Evolutionary conservation across 2,329 filamentous ascomycete species (phyloP).

Genomic region (Phoma herbarum): DNA sequence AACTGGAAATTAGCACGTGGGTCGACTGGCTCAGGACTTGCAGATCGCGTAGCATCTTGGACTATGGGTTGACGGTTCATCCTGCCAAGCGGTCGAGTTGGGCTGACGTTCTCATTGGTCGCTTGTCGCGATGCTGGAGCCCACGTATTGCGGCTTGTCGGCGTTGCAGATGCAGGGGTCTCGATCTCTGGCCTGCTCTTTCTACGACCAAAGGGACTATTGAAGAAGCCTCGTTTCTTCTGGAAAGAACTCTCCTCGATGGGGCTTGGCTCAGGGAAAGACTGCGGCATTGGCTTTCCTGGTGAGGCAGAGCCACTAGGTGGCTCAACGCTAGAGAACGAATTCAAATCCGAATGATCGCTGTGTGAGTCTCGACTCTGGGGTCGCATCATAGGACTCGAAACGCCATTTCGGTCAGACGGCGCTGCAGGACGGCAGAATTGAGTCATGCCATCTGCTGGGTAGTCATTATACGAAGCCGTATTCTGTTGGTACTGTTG

Average conservation of each 20-base stretch:
- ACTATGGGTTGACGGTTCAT: constrained; percentile 39
- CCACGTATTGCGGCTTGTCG: constrained; percentile 63
- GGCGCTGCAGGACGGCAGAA: constrained; percentile 81
- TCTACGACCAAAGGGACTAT: constrained; percentile 84
- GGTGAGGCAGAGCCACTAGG: constrained; percentile 78
- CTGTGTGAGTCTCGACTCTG: constrained; percentile 89
- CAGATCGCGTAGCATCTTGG: constrained; percentile 45
- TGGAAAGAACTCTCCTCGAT: constrained; percentile 61
- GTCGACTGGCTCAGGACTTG: constrained; percentile 80
- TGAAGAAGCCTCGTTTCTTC: constrained; percentile 88
- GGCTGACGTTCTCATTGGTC: constrained; percentile 54
- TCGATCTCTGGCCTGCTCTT: constrained; percentile 87
- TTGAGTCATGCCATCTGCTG: constrained; percentile 96
- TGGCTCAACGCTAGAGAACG: constrained; percentile 85
- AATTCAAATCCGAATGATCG: constrained; percentile 89
- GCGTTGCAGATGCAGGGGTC: constrained; percentile 51
- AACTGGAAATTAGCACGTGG: constrained; percentile 91
- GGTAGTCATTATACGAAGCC: constrained; percentile 92
- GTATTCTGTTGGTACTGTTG: constrained; percentile 60
- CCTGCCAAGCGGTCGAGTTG: constrained; percentile 52
- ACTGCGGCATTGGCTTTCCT: constrained; percentile 62
- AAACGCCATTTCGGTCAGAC: constrained; percentile 74
- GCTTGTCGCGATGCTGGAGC: constrained; percentile 52
- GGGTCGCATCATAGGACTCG: constrained; percentile 74
- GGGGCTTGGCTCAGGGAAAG: constrained; percentile 35